Conservation (phyloP, 345 rosid genomes). For the Pseudoturritis turrita region DNA sequence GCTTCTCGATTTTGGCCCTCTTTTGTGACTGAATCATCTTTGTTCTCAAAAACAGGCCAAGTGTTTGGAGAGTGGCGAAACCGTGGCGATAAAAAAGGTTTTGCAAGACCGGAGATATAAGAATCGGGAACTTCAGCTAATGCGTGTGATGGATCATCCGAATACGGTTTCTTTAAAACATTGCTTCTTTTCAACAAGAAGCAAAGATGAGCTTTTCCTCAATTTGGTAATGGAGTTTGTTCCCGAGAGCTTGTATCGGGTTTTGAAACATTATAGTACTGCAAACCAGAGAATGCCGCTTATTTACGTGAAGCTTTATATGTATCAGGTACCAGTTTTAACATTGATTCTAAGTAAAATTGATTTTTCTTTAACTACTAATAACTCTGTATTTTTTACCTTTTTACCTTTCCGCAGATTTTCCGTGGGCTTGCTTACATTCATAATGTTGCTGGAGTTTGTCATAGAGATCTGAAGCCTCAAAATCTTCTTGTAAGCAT, state of each 20-base stretch:
- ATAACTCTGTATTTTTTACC: too few relatives aligned
- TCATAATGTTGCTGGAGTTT: slow-evolving; percentile 75
- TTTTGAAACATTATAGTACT: slow-evolving; percentile 74
- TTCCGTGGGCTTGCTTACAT: slow-evolving; percentile 81
- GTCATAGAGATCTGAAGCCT: slow-evolving; percentile 88
- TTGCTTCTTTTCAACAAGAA: slow-evolving; percentile 82
- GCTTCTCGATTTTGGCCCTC: too few relatives aligned
- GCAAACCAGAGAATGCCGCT: slow-evolving; percentile 83
- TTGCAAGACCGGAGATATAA: slow-evolving; percentile 81
- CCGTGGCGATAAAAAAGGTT: slow-evolving; percentile 83
- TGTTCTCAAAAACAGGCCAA: too few relatives aligned
- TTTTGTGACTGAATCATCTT: too few relatives aligned
- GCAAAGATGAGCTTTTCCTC: slow-evolving; percentile 73
- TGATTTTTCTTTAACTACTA: too few relatives aligned
- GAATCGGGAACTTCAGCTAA: slow-evolving; percentile 74
- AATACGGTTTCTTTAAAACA: slow-evolving; percentile 82
- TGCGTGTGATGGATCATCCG: slow-evolving; percentile 83
- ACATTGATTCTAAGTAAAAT: not conserved
- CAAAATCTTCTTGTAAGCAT: slow-evolving; percentile 73
- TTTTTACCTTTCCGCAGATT: too few relatives aligned
- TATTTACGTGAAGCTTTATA: slow-evolving; percentile 75
- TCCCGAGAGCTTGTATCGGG: slow-evolving; percentile 80
- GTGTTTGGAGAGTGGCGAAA: slow-evolving; percentile 83
- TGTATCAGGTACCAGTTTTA: slow-evolving; percentile 74
- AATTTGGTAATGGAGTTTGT: slow-evolving; percentile 92